Evolutionary conservation across 2,329 filamentous ascomycete species (phyloP), one percentile per base, ranked within the genome.

Genomic region (Pyricularia pennisetigena): DNA sequence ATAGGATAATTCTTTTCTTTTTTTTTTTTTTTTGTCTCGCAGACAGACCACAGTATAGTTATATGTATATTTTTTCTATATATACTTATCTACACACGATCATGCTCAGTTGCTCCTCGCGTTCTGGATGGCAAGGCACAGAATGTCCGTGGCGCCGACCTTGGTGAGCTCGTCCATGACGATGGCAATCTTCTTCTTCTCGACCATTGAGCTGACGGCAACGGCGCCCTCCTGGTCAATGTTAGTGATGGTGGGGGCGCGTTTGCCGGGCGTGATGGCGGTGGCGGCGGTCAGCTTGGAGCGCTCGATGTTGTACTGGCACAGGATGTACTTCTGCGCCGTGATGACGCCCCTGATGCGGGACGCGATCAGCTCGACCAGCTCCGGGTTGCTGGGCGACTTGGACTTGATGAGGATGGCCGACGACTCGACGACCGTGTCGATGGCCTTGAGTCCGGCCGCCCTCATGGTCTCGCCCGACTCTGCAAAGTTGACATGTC

Each of bases 401-500:
- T 90, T 93, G 61, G 93, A 97, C 82, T 94, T 94, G 83, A 99
- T 94, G 69, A 99, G 86, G 65, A 97, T 90, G 35, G 95, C 94
- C 23, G 90, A 92, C 68, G 91, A 94, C 69, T 93, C 89, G 67
- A 97, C 86, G 29, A 99, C 93, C 2, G 95, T 99, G 74, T 95
- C 93, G 74, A 98, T 97, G 68, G 94, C 90, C 80, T 93, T 94
- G 66, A 99, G 85, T 28, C 95, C 95, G 62, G 94, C 94, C 24
- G 94, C 95, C 75, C 92, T 91, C 95, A 99, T 99, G 0, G 95
- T 99, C 80, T 98, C 94, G 68, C 95, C 95, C 24, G 95, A 98
- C 83, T 99, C 94, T 95, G 73, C 24, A 66, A 5, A 23, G n/a
- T n/a, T 35, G 64, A 3, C 23, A 10, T 14, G n/a, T 30, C 29